Base-by-base conservation (phyloP, 805 yeast genomes). In the Kodamaea laetipori region DNA sequence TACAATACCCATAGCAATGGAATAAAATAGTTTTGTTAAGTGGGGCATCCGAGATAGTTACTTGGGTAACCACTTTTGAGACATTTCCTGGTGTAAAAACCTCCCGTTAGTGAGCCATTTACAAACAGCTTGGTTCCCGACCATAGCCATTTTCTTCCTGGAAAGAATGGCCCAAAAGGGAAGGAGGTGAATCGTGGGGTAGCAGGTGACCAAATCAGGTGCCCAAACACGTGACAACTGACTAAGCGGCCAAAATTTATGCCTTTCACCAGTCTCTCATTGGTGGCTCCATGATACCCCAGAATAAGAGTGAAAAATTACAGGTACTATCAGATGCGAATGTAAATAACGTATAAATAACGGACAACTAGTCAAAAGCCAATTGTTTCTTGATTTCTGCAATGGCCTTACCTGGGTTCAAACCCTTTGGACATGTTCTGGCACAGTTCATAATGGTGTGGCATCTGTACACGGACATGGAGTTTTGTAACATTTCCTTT, bases 381-480 rank as follows among this genome's bases (percentile, higher is more conserved):
- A 94, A 79, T 63, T 82, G 82, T 76, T 89, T 90, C 80, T 94
- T 94, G 71, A 94, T 90, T 72, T 89, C 90, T 52, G 98, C 98
- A 71, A 94, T 94, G 46, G 99, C 98, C 59, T 66, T 77, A 74
- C 98, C 99, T 37, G 99, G 99, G 73, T 94, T 94, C 75, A 94
- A 80, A 52, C 97, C 97, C 83, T 94, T 86, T 57, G 99, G 99
- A 77, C 99, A 94, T 45, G 99, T 94, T 66, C 81, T 84, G 41
- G 99, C 80, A 81, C 99, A 94, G 81, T 94, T 94, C 97, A 94
- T 87, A 64, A 94, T 94, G 47, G 99, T 94, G 77, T 92, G 99
- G 72, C 99, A 94, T 78, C 99, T 85, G 82, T 94, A 94, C 60
- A 94, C 74, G 45, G 96, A 85, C 98, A 94, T 94, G 46, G 96